phyloP scores from a whole-genome alignment of 1,284 basidiomycete species.

The Afroboletus lepidellus region DNA sequence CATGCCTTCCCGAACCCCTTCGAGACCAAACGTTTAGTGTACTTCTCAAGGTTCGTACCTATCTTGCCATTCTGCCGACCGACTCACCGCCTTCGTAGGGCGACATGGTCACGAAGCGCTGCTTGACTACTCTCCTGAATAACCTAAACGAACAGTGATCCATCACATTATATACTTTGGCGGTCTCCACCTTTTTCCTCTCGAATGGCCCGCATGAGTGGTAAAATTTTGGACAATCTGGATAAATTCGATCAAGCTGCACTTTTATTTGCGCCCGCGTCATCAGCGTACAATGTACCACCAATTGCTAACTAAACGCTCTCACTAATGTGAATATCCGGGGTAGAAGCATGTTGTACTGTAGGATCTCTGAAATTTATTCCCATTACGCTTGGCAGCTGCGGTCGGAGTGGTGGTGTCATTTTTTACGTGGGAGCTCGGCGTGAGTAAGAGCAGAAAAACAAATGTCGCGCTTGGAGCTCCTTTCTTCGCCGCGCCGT shows the following conservation, averaged over 20 bases:
- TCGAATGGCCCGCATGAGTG: constrained; percentile 20
- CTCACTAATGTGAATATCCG: constrained; percentile 34
- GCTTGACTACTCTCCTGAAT: constrained; percentile 91
- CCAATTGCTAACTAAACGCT: constrained; percentile 32
- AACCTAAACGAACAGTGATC: constrained; percentile 74
- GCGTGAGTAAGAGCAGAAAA: neutral
- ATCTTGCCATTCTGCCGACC: neutral
- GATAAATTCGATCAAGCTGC: constrained; percentile 29
- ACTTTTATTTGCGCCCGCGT: constrained; percentile 33
- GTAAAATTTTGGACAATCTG: constrained; percentile 34
- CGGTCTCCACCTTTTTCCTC: constrained; percentile 4
- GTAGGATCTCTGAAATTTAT: constrained; percentile 23
- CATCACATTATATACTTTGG: constrained; percentile 1
- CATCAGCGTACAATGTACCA: constrained; percentile 32
- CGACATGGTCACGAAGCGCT: constrained; percentile 95
- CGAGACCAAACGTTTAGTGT: constrained; percentile 92
- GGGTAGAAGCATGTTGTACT: constrained; percentile 37
- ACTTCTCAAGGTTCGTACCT: constrained; percentile 72
- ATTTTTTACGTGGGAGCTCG: constrained; percentile 14
- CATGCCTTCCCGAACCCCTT: constrained; percentile 95
- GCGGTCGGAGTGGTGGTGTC: neutral
- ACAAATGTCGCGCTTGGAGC: neutral
- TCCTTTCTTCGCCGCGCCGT: neutral
- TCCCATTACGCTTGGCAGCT: neutral
- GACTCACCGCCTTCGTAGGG: constrained; percentile 50